Conservation (phyloP, 1,139 yeast genomes). For the Candida buenavistaensis region DNA sequence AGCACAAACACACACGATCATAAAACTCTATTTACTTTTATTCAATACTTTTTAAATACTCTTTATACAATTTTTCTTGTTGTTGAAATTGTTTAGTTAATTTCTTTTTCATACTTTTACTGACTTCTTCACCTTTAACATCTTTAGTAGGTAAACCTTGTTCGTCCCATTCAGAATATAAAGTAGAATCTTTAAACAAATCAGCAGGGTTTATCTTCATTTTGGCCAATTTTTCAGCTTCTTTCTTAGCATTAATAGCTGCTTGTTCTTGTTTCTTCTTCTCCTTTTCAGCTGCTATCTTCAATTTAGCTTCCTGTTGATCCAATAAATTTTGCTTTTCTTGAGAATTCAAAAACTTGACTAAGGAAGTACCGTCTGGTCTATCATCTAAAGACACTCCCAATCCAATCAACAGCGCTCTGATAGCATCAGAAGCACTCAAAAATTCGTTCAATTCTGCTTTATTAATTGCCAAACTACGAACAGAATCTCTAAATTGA, state of each 20-base stretch:
- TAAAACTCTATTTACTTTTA: constrained; percentile 1
- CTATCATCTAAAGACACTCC: constrained; percentile 91
- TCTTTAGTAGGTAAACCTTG: constrained; percentile 81
- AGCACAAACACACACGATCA: too few species aligned
- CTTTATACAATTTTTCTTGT: constrained; percentile 80
- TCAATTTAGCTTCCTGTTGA: constrained; percentile 64
- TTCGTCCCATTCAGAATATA: constrained; percentile 79
- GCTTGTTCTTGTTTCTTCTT: constrained; percentile 41
- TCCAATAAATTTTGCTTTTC: constrained; percentile 67
- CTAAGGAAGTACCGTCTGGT: constrained; percentile 72
- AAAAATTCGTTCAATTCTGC: constrained; percentile 58
- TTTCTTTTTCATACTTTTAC: constrained; percentile 85
- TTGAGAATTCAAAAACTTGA: constrained; percentile 70
- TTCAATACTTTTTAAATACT: constrained; percentile 38
- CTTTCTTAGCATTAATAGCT: constrained; percentile 53
- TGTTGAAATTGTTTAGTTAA: constrained; percentile 71
- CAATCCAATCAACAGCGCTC: constrained; percentile 62
- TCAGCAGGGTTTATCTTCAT: constrained; percentile 71
- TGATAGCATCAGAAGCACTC: constrained; percentile 40
- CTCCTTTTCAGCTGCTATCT: constrained; percentile 41
- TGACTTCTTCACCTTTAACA: constrained; percentile 77
- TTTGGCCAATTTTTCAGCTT: constrained; percentile 63
- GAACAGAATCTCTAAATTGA: constrained; percentile 76
- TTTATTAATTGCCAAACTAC: constrained; percentile 69
- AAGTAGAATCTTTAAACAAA: constrained; percentile 58